Evolutionary conservation across 345 rosid species (phyloP).

Genomic region (Populus pruinosa): DNA sequence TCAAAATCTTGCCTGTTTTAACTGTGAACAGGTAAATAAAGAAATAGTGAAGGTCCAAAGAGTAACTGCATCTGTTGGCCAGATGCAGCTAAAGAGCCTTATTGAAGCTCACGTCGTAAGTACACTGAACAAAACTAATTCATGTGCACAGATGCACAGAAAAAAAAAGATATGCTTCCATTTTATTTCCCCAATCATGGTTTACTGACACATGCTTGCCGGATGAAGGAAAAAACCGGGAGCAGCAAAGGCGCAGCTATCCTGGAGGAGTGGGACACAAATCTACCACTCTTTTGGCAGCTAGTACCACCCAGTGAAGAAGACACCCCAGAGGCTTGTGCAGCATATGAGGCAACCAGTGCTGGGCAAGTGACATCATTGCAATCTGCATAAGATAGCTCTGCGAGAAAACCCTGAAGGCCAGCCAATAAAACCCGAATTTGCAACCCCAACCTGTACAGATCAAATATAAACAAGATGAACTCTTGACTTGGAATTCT

Average conservation of each 20-base stretch:
- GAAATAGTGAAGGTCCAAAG: slow-evolving; percentile 95
- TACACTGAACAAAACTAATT: slow-evolving; percentile 1
- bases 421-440: neutral
- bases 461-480: slow-evolving; percentile 11
- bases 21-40: slow-evolving; percentile 56
- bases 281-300: slow-evolving; percentile 87
- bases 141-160: neutral
- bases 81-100: slow-evolving; percentile 85
- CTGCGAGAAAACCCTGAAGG: neutral
- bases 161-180: neutral
- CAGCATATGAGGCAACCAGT: slow-evolving; percentile 59
- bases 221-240: slow-evolving; percentile 83
- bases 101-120: slow-evolving; percentile 94
- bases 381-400: slow-evolving; percentile 57
- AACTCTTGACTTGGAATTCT: slow-evolving; percentile 1
- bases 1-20: neutral
- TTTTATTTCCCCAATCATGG: neutral
- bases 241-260: slow-evolving; percentile 73
- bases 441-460: slow-evolving; percentile 22
- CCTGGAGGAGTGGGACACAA: slow-evolving; percentile 78
- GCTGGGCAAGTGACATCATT: slow-evolving; percentile 64
- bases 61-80: slow-evolving; percentile 95
- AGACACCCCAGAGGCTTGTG: slow-evolving; percentile 95
- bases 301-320: slow-evolving; percentile 99
- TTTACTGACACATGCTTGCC: neutral